Base-by-base conservation (phyloP, 306 rosid species). In the Morella rubra region DNA sequence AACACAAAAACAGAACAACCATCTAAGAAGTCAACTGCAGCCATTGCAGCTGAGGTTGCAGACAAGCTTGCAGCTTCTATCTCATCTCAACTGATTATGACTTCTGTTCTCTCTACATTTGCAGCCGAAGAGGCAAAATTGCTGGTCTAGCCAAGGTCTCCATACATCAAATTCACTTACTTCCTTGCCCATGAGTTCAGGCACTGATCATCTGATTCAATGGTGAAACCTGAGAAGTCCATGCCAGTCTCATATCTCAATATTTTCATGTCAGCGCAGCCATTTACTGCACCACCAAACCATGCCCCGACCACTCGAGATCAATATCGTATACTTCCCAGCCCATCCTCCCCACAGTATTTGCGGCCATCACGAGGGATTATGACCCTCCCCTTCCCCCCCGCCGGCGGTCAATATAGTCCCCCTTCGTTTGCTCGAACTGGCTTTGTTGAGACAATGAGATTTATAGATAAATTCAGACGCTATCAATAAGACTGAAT, bases 61-160 rank as follows among this genome's bases (percentile, higher is more conserved):
- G 98, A 91, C 85, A 93, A 84, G 94, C 98, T 93, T 52, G 78
- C 97, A 19, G 96, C 98, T 77, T 93, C 98, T 44, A 89, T 86
- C 75, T 93, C 98, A 45, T 93, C 97, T 70, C 98, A 93, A 59
- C 70, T 91, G 84, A 93, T 91, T 73, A 91, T 93, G 97, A 54
- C 86, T 73, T 93, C 96, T 8, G 98, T 93, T 75, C 96, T 93
- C 75, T 89, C 93, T 50, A 83, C 97, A 69, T 91, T 93, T 71
- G 98, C 97, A 15, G 94, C 94, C 8, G 94, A 91, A 81, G 96
- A 87, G 86, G 93, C 98, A 93, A 91, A 74, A 90, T 71, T 67
- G 97, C 87, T 5, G 84, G 91, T 67, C 80, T 86, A 71, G 72
- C 81, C 71, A 82, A 82, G 71, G 76, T 73, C 55, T 54, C 84